Evolutionary conservation across 2,329 filamentous ascomycete genomes (phyloP), one percentile per base, ranked within the genome.

Genomic region (Cladobotryum mycophilum): DNA sequence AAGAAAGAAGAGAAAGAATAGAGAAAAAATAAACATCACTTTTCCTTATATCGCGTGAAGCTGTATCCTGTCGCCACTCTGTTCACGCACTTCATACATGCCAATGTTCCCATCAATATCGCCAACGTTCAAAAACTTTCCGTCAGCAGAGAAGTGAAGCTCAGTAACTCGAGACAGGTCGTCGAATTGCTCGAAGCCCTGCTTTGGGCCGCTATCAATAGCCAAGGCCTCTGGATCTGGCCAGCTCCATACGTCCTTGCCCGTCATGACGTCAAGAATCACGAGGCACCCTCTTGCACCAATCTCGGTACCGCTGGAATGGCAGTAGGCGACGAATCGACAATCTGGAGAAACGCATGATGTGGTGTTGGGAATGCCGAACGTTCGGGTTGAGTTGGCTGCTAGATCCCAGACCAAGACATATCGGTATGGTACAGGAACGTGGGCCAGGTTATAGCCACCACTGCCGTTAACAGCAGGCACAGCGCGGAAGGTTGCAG

Each of bases 391-490:
- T n/a, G 64, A 67, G 53, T 64, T 65, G 5, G 61, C 64, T 1
- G 63, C 55, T 6, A 72, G 67, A 49, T 72, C 69, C 70, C 70
- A 72, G 12, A 71, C 64, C 6, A 72, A 58, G 4, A 72, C 67
- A 37, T 67, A 61, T 1, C 68, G 63, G 48, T 60, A 60, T 1
- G 62, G 57, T 3, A 71, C 68, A 1, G 56, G 18, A 0, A 64
- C 61, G 1, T 66, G 66, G 1, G 58, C 58, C 1, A 72, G 62
- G 45, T 69, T 69, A 53, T 60, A 71, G 3, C 62, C 64, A 2
- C 63, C 62, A 2, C 58, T 58, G 2, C 58, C 45, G 3, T 59
- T 57, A 3, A 63, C 55, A 8, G 60, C 59, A 1, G 63, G 60
- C 7, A 70, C 59, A 11, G 66, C 64, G 13, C 63, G 64, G 54